phyloP scores from a whole-genome alignment of 306 rosid species.

The Cicer arietinum region DNA sequence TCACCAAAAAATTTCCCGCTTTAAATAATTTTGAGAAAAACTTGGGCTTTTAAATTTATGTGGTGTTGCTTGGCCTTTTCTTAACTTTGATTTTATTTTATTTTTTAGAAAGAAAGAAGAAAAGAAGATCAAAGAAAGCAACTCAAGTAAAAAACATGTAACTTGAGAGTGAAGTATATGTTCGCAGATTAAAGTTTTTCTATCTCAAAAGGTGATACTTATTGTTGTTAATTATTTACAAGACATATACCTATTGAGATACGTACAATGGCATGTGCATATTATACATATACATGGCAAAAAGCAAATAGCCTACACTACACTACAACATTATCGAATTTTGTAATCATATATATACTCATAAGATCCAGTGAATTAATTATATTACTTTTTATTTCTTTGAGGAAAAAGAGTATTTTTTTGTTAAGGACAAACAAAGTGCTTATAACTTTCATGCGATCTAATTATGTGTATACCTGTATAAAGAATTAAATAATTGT shows the following conservation, averaged over 20 bases:
- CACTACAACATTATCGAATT: slow-evolving; percentile 29
- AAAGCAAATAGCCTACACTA: slow-evolving; percentile 15
- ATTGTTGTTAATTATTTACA: slow-evolving; percentile 47
- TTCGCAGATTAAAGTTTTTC: slow-evolving; percentile 42
- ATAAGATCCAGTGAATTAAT: slow-evolving; percentile 18
- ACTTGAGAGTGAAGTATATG: slow-evolving; percentile 75
- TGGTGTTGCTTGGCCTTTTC: slow-evolving; percentile 53
- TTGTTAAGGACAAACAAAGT: background rate
- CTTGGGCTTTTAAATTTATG: slow-evolving; percentile 51
- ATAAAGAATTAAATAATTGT: no score
- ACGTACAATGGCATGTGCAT: slow-evolving; percentile 40
- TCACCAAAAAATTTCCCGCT: slow-evolving; percentile 45
- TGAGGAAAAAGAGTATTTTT: slow-evolving; percentile 6
- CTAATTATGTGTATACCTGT: background rate
- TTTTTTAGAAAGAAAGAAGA: slow-evolving; percentile 52
- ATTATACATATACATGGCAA: slow-evolving; percentile 21
- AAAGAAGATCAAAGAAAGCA: slow-evolving; percentile 52
- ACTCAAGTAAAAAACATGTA: slow-evolving; percentile 56
- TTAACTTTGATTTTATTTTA: slow-evolving; percentile 50
- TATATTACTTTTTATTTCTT: background rate
- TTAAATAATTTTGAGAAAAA: slow-evolving; percentile 56
- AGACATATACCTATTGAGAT: slow-evolving; percentile 38
- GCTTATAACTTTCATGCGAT: slow-evolving; percentile 20
- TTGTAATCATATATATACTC: slow-evolving; percentile 25
- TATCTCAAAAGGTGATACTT: slow-evolving; percentile 53